Percentiles rank a stretch among this genome's conserved stretches.
These are phyloP conservation scores for Erythrophleum ivorense DNA, from an alignment of 331 rosid genomes.

Conservation along the genomic window DNA sequence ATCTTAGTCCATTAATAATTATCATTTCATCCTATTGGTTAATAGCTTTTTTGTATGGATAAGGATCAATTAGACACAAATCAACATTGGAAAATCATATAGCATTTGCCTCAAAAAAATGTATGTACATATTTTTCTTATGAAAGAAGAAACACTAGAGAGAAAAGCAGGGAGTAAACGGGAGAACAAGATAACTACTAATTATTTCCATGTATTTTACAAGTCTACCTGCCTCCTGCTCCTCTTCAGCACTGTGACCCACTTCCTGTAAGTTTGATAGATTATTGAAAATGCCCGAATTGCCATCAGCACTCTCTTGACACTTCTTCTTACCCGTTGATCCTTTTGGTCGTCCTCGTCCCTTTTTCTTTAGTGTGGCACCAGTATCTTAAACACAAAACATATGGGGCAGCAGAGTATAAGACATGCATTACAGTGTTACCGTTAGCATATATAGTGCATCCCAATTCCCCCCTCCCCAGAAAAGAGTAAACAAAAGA, in stretches of 20 bases:
- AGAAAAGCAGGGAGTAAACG: neutral
- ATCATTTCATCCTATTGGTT: neutral
- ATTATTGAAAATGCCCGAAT: neutral
- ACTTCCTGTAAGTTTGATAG: neutral
- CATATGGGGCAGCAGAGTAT: neutral
- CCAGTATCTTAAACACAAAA: neutral
- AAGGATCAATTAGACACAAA: neutral
- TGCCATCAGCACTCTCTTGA: slow-evolving; percentile 9
- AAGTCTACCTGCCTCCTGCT: neutral
- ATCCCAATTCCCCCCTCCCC: neutral
- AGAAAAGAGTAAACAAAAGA: neutral
- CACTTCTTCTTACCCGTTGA: neutral
- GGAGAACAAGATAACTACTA: neutral
- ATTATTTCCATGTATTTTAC: neutral
- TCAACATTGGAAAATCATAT: neutral
- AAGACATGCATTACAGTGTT: neutral
- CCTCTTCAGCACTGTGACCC: neutral
- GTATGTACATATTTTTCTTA: neutral
- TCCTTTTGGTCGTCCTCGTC: slow-evolving; percentile 32
- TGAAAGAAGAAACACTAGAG: no score
- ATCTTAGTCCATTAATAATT: neutral
- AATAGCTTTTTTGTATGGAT: neutral
- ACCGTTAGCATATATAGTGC: neutral
- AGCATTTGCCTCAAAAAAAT: neutral
- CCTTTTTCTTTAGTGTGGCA: neutral